These are phyloP conservation scores for Colletotrichum australisinense DNA, from an alignment of 2,329 filamentous ascomycete species.

Conservation along the genomic window DNA sequence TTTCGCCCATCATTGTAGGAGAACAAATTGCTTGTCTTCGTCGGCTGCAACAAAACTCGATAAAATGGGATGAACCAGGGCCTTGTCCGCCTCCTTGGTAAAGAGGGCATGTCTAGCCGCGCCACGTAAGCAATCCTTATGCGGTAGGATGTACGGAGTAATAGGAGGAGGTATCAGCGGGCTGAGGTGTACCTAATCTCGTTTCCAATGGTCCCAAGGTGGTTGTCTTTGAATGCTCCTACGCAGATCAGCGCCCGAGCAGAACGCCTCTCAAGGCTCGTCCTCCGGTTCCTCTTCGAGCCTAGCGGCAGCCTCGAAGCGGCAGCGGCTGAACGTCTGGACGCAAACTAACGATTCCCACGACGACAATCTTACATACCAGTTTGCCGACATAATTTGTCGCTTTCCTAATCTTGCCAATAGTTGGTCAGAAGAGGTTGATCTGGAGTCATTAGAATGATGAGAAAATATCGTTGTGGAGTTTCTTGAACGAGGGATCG, in stretches of 20 bases:
- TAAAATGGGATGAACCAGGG: neutral
- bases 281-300: slow-evolving; percentile 2
- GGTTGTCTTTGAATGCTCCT: neutral
- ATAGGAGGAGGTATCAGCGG: neutral
- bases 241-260: neutral
- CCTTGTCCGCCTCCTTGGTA: neutral
- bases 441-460: too few species aligned
- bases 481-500: too few species aligned
- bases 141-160: neutral
- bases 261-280: neutral
- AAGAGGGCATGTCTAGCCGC: neutral
- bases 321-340: slow-evolving; percentile 19
- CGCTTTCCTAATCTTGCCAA: neutral
- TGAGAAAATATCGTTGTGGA: too few species aligned
- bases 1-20: slow-evolving; percentile 8
- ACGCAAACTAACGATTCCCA: slow-evolving; percentile 12
- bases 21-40: slow-evolving; percentile 11
- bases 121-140: neutral
- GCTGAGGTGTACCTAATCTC: neutral
- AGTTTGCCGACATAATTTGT: neutral
- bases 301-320: slow-evolving; percentile 6
- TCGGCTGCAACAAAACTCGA: neutral
- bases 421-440: neutral
- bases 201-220: neutral
- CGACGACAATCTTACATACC: neutral